These are phyloP conservation scores for Hypericum androsaemum DNA, from an alignment of 345 rosid genomes.

Conservation along the genomic window DNA sequence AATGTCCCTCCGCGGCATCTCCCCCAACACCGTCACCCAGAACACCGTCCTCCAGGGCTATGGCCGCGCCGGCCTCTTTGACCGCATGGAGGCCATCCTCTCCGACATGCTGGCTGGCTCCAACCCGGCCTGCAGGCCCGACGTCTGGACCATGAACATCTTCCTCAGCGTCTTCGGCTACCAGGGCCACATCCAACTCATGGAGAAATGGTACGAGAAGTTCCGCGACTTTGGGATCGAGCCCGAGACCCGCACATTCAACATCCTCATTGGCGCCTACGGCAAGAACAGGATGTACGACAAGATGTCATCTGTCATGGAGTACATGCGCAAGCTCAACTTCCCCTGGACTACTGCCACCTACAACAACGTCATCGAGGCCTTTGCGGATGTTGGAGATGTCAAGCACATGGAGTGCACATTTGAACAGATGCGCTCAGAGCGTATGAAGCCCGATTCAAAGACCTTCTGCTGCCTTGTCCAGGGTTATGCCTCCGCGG, in stretches of 20 bases:
- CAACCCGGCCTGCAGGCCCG: slow-evolving; percentile 45
- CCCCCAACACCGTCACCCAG: slow-evolving; percentile 78
- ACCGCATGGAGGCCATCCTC: slow-evolving; percentile 75
- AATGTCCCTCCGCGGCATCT: slow-evolving; percentile 58
- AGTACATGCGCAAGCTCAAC: slow-evolving; percentile 80
- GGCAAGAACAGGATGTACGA: slow-evolving; percentile 84
- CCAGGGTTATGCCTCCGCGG: slow-evolving; percentile 69
- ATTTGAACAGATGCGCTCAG: slow-evolving; percentile 77
- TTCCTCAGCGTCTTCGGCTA: slow-evolving; percentile 76
- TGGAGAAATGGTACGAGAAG: slow-evolving; percentile 94
- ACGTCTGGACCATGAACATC: slow-evolving; percentile 89
- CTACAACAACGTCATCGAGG: slow-evolving; percentile 82
- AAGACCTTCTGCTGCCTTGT: slow-evolving; percentile 83
- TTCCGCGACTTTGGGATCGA: slow-evolving; percentile 67
- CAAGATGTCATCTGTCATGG: slow-evolving; percentile 94
- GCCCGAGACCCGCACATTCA: slow-evolving; percentile 80
- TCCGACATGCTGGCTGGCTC: slow-evolving; percentile 59
- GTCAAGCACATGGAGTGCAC: slow-evolving; percentile 78
- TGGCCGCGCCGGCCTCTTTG: slow-evolving; percentile 61
- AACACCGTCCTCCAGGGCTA: slow-evolving; percentile 85
- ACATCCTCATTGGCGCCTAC: slow-evolving; percentile 77
- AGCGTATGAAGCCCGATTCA: slow-evolving; percentile 75
- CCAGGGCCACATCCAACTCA: slow-evolving; percentile 67
- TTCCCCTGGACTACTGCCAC: slow-evolving; percentile 90
- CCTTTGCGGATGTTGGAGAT: slow-evolving; percentile 81